phyloP scores from a whole-genome alignment of 495 filamentous ascomycete species.

The Neurospora pannonica region DNA sequence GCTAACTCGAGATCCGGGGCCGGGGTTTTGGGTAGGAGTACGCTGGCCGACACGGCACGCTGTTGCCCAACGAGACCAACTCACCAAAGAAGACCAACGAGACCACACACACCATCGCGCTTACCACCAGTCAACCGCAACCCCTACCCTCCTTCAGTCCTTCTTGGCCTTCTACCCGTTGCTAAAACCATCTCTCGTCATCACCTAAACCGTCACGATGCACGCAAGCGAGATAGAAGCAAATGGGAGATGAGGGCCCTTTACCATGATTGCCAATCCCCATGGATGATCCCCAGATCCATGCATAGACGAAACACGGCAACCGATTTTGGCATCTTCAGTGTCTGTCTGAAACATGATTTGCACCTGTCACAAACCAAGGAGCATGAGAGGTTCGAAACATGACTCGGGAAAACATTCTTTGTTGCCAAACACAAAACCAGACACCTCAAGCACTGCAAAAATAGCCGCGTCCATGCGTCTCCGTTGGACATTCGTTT shows the following conservation, averaged over 20 bases:
- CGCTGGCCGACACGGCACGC: neutral
- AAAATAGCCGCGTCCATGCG: neutral
- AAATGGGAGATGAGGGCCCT: neutral
- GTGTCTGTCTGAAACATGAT: neutral
- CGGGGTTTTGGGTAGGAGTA: neutral
- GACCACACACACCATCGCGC: neutral
- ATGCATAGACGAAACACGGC: neutral
- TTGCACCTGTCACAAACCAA: neutral
- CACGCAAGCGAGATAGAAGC: neutral
- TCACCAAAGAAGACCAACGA: neutral
- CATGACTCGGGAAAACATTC: neutral
- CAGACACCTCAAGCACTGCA: neutral
- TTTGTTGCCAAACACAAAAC: neutral
- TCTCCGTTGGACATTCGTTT: neutral
- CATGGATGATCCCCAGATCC: neutral
- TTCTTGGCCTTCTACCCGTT: neutral
- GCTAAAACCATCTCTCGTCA: neutral
- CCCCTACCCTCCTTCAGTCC: neutral
- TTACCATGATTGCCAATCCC: neutral
- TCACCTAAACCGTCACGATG: neutral
- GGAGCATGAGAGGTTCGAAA: neutral
- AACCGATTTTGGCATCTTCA: neutral
- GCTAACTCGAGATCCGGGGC: neutral
- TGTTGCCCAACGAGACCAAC: neutral
- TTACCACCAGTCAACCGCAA: neutral